Percentiles rank a stretch among this genome's conserved stretches.
Evolutionary conservation across 139 green algal genomes (phyloP).

Genomic region (Desmodesmus armatus): DNA sequence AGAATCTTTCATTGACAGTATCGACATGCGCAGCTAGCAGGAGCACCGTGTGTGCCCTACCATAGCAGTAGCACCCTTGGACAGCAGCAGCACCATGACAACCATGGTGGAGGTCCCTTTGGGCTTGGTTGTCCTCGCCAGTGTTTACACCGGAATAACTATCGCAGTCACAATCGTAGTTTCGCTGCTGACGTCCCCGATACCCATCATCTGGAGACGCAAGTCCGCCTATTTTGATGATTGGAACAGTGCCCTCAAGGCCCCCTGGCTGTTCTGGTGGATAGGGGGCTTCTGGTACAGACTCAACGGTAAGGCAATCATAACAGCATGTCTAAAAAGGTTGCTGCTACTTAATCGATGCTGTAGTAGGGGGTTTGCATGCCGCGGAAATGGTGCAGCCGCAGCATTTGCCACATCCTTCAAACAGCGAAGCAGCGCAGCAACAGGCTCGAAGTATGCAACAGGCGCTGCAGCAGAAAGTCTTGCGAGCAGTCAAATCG

Average conservation of each 20-base stretch:
- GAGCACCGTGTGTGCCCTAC: neutral
- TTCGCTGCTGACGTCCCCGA: neutral
- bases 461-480: no score
- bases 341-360: no score
- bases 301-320: no score
- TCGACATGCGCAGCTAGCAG: neutral
- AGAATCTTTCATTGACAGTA: neutral
- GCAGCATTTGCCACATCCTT: no score
- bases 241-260: conserved; percentile 35
- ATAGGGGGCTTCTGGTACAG: conserved; percentile 40
- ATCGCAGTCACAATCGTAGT: neutral
- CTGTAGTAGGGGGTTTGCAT: no score
- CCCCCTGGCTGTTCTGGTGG: conserved; percentile 37
- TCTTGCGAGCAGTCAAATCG: no score
- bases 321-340: no score
- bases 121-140: neutral
- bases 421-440: no score
- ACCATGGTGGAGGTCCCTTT: conserved; percentile 1
- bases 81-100: neutral
- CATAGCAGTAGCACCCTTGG: neutral
- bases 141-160: conserved; percentile 6
- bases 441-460: no score
- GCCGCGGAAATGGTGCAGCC: no score
- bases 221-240: conserved; percentile 23
- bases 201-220: conserved; percentile 11